These are phyloP conservation scores for Nemania bipapillata DNA, from an alignment of 2,329 filamentous ascomycete species.

Conservation along the genomic window DNA sequence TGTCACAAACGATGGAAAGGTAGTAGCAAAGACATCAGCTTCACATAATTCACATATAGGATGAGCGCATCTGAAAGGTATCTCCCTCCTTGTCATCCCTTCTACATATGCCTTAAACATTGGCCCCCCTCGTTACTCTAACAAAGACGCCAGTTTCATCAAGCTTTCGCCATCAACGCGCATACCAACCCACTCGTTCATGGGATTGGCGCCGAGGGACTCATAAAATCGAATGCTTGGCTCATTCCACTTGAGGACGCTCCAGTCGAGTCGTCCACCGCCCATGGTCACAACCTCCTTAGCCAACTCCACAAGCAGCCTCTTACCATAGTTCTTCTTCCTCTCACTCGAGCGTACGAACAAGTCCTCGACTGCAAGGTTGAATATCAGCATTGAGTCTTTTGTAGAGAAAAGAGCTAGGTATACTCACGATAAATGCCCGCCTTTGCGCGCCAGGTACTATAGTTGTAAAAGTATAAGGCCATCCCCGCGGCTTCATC, in stretches of 20 bases:
- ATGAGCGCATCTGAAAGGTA: not conserved
- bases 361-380: constrained; percentile 77
- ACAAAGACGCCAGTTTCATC: constrained; percentile 65
- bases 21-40: constrained; percentile 1
- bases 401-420: not conserved
- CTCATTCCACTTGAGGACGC: constrained; percentile 91
- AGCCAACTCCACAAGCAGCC: constrained; percentile 79
- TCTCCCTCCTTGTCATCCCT: not conserved
- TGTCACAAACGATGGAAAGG: constrained; percentile 51
- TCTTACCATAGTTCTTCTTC: constrained; percentile 81
- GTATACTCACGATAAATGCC: constrained; percentile 74
- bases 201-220: constrained; percentile 71
- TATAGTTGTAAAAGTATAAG: constrained; percentile 95
- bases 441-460: constrained; percentile 86
- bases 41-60: not conserved
- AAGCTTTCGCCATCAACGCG: constrained; percentile 75
- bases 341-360: constrained; percentile 78
- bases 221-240: constrained; percentile 89
- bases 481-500: constrained; percentile 76
- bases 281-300: constrained; percentile 77
- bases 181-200: constrained; percentile 80
- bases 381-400: constrained; percentile 1
- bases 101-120: not conserved
- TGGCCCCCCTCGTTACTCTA: constrained; percentile 45
- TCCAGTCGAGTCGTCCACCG: constrained; percentile 86